These are phyloP conservation scores for Adansonia gregorii DNA, from an alignment of 441 rosid genomes.

Conservation along the genomic window DNA sequence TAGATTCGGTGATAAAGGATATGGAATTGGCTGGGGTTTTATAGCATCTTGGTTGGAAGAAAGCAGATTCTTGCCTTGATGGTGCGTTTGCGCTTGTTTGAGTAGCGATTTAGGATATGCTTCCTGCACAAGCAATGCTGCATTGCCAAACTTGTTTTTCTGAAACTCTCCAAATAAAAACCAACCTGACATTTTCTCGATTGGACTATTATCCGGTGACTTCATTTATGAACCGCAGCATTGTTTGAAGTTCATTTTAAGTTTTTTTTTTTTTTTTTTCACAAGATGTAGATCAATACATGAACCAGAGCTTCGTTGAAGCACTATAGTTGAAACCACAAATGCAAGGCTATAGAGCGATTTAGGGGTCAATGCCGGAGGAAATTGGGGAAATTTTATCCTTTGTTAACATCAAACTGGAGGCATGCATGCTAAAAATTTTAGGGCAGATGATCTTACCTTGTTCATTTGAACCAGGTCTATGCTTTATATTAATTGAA, in stretches of 20 bases:
- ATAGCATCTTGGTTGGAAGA: conserved; percentile 15
- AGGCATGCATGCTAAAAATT: too few species aligned
- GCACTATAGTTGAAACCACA: not conserved
- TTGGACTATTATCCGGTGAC: not conserved
- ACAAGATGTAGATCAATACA: not conserved
- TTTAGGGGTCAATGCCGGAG: too few species aligned
- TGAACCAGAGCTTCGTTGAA: not conserved
- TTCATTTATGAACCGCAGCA: not conserved
- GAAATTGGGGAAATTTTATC: too few species aligned
- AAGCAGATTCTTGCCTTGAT: conserved; percentile 8
- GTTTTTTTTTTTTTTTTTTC: not conserved
- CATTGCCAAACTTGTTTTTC: not conserved
- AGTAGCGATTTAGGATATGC: not conserved
- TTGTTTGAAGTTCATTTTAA: not conserved
- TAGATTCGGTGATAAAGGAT: conserved; percentile 37
- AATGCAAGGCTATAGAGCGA: not conserved
- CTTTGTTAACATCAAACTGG: too few species aligned
- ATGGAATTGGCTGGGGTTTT: conserved; percentile 33
- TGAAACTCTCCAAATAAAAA: not conserved
- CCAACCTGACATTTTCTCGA: not conserved
- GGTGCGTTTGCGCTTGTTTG: not conserved
- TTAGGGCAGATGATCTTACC: not conserved
- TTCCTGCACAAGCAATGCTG: not conserved
- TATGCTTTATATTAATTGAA: too few species aligned
- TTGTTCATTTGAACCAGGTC: too few species aligned